Evolutionary conservation across 352 stramenopile species (phyloP).

Genomic region (Globisporangium canariense): DNA sequence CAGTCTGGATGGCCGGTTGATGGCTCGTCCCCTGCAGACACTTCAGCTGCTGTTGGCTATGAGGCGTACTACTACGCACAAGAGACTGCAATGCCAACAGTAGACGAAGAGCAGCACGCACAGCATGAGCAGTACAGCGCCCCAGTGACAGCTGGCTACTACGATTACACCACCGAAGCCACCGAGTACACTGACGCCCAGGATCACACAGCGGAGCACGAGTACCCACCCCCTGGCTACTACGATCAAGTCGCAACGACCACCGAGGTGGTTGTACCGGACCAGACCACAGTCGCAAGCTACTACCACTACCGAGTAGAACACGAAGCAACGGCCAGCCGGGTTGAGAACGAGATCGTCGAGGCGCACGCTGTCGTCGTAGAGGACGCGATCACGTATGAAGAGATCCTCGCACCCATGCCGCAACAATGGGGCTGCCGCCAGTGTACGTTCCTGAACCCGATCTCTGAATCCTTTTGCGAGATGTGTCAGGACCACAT

Average conservation of each 20-base stretch:
- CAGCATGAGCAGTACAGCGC: constrained; percentile 1
- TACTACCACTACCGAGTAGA: constrained; percentile 8
- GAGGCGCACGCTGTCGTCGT: constrained; percentile 44
- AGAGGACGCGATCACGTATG: constrained; percentile 22
- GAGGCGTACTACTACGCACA: constrained; percentile 12
- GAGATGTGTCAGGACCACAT: constrained; percentile 59
- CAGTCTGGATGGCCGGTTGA: background rate
- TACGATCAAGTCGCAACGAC: background rate
- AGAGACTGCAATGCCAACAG: background rate
- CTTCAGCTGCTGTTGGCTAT: background rate
- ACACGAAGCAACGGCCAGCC: background rate
- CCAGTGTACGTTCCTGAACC: constrained; percentile 58
- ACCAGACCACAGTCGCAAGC: background rate
- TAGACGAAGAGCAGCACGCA: background rate
- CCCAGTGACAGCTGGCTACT: background rate
- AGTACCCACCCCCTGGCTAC: background rate
- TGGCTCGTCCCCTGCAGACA: background rate
- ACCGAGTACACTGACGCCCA: background rate
- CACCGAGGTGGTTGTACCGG: background rate
- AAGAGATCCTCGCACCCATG: constrained; percentile 8
- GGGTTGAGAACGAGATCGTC: constrained; percentile 15
- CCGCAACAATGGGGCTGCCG: constrained; percentile 5
- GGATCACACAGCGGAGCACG: background rate
- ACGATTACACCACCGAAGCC: background rate
- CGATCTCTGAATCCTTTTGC: constrained; percentile 56